These are phyloP conservation scores for Cornus suecica DNA, from an alignment of 148 eudicot genomes.

Conservation along the genomic window DNA sequence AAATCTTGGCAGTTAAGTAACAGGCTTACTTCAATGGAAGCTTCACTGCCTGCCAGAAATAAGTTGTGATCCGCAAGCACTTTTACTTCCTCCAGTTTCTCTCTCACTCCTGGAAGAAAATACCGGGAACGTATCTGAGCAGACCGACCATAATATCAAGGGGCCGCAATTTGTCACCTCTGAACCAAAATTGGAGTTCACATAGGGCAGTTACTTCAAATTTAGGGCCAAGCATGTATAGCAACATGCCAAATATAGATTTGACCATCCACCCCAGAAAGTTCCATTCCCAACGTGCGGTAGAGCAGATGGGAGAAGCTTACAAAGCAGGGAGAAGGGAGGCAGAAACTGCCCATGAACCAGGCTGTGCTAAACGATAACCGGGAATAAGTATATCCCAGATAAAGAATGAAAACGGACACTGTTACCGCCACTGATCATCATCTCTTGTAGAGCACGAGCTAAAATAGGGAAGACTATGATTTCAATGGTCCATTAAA, in stretches of 20 bases:
- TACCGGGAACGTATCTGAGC: background rate
- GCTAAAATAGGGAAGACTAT: background rate
- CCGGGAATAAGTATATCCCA: conserved; percentile 1
- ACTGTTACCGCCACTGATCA: background rate
- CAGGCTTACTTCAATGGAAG: background rate
- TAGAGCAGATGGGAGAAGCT: background rate
- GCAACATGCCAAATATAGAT: background rate
- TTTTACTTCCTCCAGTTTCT: background rate
- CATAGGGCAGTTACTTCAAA: background rate
- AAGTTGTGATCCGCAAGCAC: conserved; percentile 1
- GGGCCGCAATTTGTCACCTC: conserved; percentile 2
- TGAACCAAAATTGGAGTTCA: background rate
- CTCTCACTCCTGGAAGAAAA: background rate
- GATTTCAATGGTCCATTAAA: conserved; percentile 69
- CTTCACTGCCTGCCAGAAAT: background rate
- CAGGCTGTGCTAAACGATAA: background rate
- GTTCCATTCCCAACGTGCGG: background rate
- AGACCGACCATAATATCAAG: background rate
- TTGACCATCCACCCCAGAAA: background rate
- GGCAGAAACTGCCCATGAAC: conserved; percentile 1
- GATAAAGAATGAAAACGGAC: conserved; percentile 3
- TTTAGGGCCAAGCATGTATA: conserved; percentile 1
- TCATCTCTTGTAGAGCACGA: conserved; percentile 10
- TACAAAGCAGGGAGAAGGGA: background rate
- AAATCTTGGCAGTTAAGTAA: background rate